These are phyloP conservation scores for Fusarium dlaminii DNA, from an alignment of 2,329 filamentous ascomycete species.

Conservation along the genomic window DNA sequence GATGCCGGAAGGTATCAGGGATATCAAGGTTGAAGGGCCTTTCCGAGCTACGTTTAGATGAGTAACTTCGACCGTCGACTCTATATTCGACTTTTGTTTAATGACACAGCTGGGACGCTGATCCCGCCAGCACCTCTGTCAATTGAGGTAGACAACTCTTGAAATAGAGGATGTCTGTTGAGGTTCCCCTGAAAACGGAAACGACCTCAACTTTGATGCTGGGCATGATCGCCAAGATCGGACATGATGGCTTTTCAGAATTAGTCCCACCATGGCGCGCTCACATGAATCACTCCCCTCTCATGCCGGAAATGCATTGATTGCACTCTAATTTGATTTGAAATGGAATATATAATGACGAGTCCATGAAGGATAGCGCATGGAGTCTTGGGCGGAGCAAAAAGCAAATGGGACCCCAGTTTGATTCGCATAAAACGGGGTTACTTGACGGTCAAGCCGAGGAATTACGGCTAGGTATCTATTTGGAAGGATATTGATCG, in stretches of 20 bases:
- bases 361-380: constrained; percentile 39
- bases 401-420: constrained; percentile 27
- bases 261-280: neutral
- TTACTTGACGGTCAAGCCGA: constrained; percentile 29
- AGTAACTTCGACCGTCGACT: neutral
- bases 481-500: neutral
- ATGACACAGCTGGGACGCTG: neutral
- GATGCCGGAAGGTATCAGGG: constrained; percentile 66
- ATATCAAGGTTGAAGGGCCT: constrained; percentile 64
- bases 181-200: constrained; percentile 30
- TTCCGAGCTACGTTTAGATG: constrained; percentile 47
- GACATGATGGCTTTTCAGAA: constrained; percentile 3
- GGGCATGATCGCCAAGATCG: neutral
- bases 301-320: constrained; percentile 18
- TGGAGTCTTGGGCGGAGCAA: constrained; percentile 35
- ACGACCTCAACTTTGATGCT: constrained; percentile 3
- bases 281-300: constrained; percentile 18
- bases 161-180: constrained; percentile 9
- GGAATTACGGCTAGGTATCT: constrained; percentile 4
- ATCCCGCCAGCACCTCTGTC: neutral
- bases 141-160: constrained; percentile 18
- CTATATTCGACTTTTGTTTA: neutral
- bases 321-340: constrained; percentile 23
- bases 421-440: constrained; percentile 26
- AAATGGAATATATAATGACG: constrained; percentile 32